Conservation (phyloP, 2,329 filamentous ascomycete genomes). For the Sarocladium strictum region DNA sequence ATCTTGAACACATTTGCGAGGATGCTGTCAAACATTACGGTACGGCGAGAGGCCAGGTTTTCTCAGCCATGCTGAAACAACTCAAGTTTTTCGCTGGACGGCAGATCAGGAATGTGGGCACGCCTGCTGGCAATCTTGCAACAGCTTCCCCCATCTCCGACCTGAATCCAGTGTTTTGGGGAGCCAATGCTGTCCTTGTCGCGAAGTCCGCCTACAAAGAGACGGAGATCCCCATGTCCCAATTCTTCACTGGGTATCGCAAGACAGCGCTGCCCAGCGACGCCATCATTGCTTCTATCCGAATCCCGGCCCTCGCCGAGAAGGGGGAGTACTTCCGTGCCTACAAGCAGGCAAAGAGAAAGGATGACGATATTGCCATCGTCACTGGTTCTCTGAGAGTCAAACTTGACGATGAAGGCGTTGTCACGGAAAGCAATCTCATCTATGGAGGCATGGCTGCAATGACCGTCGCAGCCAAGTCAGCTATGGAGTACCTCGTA, state of each 20-base stretch:
- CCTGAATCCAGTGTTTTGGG: slow-evolving; percentile 89
- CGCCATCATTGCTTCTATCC: slow-evolving; percentile 78
- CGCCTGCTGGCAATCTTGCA: slow-evolving; percentile 86
- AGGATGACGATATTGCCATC: slow-evolving; percentile 97
- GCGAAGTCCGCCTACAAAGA: slow-evolving; percentile 70
- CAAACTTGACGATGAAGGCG: slow-evolving; percentile 59
- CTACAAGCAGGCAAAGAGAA: slow-evolving; percentile 95
- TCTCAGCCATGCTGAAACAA: slow-evolving; percentile 88
- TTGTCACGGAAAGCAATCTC: slow-evolving; percentile 69
- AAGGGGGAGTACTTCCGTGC: slow-evolving; percentile 80
- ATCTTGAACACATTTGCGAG: slow-evolving; percentile 79
- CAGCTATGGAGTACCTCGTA: slow-evolving; percentile 64
- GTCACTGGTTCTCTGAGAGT: slow-evolving; percentile 83
- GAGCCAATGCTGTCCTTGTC: slow-evolving; percentile 73
- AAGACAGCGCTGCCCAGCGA: slow-evolving; percentile 74
- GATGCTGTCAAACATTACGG: slow-evolving; percentile 79
- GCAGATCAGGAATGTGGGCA: slow-evolving; percentile 96
- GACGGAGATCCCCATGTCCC: slow-evolving; percentile 81
- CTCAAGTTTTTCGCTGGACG: slow-evolving; percentile 90
- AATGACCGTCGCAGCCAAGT: slow-evolving; percentile 80
- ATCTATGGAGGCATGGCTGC: slow-evolving; percentile 96
- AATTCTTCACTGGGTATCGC: slow-evolving; percentile 91
- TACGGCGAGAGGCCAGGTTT: slow-evolving; percentile 64
- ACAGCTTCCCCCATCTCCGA: slow-evolving; percentile 97
- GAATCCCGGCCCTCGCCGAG: slow-evolving; percentile 70